phyloP scores from a whole-genome alignment of 2,329 filamentous ascomycete genomes.

The Verticillium dahliae region DNA sequence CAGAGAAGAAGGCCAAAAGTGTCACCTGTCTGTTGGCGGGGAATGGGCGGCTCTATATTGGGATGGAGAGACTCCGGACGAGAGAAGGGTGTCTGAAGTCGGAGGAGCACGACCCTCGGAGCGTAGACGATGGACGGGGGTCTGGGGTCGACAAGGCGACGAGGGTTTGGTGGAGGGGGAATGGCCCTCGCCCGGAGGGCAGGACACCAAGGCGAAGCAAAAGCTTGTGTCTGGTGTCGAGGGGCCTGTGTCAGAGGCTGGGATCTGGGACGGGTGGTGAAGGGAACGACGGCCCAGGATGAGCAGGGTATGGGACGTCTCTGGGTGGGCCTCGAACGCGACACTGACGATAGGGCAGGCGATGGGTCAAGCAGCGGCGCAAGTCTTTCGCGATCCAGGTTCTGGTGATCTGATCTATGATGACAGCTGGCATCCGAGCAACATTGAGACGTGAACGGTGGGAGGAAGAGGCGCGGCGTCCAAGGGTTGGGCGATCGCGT shows the following conservation, averaged over 20 bases:
- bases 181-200: conserved; percentile 29
- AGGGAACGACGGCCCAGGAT: conserved; percentile 21
- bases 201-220: conserved; percentile 22
- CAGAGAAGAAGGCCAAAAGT: conserved; percentile 2
- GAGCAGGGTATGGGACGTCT: conserved; percentile 31
- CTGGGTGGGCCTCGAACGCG: conserved; percentile 19
- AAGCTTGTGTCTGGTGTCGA: conserved; percentile 10
- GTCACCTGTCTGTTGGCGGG: not conserved
- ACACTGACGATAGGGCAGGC: not conserved
- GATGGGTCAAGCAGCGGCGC: conserved; percentile 14
- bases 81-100: conserved; percentile 4
- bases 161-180: conserved; percentile 1
- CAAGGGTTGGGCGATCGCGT: not conserved
- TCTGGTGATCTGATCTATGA: conserved; percentile 44
- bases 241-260: not conserved
- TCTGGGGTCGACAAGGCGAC: conserved; percentile 6
- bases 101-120: not conserved
- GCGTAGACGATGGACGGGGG: not conserved
- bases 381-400: conserved; percentile 37
- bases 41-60: not conserved
- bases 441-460: conserved; percentile 28
- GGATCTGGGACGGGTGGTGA: conserved; percentile 20
- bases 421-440: conserved; percentile 48
- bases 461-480: not conserved
- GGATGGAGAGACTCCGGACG: conserved; percentile 1